These are phyloP conservation scores for Drechslerella dactyloides DNA, from an alignment of 2,329 filamentous ascomycete genomes.

Conservation along the genomic window DNA sequence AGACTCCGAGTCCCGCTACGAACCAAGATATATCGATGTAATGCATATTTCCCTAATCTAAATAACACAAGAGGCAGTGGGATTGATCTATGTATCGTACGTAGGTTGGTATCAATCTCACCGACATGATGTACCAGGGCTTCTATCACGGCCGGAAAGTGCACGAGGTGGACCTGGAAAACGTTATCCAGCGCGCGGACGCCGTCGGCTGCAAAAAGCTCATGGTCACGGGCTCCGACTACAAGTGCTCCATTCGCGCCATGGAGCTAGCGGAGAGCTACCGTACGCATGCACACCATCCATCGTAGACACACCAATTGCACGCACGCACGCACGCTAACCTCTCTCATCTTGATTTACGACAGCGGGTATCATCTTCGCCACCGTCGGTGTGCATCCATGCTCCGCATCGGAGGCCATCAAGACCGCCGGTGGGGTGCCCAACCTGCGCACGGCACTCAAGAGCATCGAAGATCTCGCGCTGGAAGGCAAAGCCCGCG, in stretches of 20 bases:
- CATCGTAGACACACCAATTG: background rate
- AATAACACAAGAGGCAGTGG: background rate
- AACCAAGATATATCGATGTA: conserved; percentile 49
- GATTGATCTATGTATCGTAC: background rate
- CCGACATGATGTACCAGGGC: conserved; percentile 87
- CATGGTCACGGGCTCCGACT: conserved; percentile 89
- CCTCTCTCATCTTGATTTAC: too few relatives aligned
- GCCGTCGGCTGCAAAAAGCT: conserved; percentile 84
- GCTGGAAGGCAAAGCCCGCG: conserved; percentile 64
- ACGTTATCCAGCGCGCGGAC: conserved; percentile 77
- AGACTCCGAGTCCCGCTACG: conserved; percentile 22
- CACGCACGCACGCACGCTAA: too few relatives aligned
- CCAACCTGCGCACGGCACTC: conserved; percentile 58
- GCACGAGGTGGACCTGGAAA: conserved; percentile 75
- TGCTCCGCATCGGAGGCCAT: conserved; percentile 84
- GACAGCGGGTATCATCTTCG: conserved; percentile 80
- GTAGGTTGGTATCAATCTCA: conserved; percentile 86
- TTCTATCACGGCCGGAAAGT: conserved; percentile 75
- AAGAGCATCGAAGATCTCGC: conserved; percentile 70
- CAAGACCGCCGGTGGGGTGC: conserved; percentile 59
- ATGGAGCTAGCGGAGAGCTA: conserved; percentile 75
- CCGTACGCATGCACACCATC: conserved; percentile 63
- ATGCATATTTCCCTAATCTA: background rate
- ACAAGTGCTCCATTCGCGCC: conserved; percentile 77
- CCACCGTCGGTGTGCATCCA: conserved; percentile 91